Evolutionary conservation across 2,329 filamentous ascomycete genomes (phyloP).

Genomic region (Beauveria caledonica): DNA sequence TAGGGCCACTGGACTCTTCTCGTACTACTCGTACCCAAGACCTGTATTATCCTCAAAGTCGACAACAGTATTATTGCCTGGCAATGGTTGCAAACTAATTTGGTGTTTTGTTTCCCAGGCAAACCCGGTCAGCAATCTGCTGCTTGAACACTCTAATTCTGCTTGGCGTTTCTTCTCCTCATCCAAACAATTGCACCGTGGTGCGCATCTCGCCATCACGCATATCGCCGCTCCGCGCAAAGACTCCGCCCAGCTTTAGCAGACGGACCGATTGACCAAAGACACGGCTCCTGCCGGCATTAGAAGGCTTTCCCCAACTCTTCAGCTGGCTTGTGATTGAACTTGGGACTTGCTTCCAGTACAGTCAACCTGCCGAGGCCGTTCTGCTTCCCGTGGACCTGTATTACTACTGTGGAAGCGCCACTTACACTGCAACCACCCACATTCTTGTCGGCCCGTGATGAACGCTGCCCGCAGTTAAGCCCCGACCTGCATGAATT

Average conservation of each 20-base stretch:
- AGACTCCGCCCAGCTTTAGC: not conserved
- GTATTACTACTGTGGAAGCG: not conserved
- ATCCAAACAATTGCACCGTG: not conserved
- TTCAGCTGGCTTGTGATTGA: constrained; percentile 1
- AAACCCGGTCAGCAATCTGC: not conserved
- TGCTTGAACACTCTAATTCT: not conserved
- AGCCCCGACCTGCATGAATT: not conserved
- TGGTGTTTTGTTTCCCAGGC: not conserved
- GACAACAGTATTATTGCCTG: too few species aligned
- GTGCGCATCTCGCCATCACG: not conserved
- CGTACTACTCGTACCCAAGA: too few species aligned
- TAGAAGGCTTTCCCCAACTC: not conserved
- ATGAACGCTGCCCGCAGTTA: not conserved
- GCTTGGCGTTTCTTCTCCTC: not conserved
- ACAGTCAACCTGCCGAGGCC: not conserved
- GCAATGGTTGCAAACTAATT: not conserved
- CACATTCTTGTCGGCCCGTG: constrained; percentile 1
- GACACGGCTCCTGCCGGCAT: not conserved
- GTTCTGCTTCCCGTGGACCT: not conserved
- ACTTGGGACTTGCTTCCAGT: not conserved
- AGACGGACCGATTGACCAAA: constrained; percentile 4
- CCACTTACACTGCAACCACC: not conserved
- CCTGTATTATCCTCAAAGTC: too few species aligned
- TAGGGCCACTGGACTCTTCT: too few species aligned
- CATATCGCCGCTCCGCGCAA: not conserved